Evolutionary conservation across 208 protist species (phyloP).

Genomic region (Wallacemonas sp.): DNA sequence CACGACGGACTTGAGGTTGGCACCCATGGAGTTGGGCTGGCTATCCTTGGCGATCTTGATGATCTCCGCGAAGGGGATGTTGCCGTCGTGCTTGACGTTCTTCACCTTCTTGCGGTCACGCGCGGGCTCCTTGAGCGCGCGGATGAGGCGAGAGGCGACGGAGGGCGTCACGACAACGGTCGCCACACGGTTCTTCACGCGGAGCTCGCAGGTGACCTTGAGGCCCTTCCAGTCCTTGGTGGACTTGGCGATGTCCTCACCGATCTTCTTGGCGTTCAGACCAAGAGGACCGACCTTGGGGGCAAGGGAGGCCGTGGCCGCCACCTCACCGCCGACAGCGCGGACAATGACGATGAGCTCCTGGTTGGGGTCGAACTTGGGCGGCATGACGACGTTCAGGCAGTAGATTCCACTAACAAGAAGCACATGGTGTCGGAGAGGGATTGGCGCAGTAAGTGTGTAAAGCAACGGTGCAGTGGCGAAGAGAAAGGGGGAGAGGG

Average conservation of each 20-base stretch:
- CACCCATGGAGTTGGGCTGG: slow-evolving; percentile 94
- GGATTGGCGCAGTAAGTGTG: not conserved
- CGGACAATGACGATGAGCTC: slow-evolving; percentile 91
- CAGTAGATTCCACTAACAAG: slow-evolving; percentile 5
- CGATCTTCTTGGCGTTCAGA: slow-evolving; percentile 99
- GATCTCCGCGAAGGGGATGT: slow-evolving; percentile 97
- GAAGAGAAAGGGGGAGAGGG: not conserved
- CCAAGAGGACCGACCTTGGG: slow-evolving; percentile 99
- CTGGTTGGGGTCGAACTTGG: slow-evolving; percentile 94
- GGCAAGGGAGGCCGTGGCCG: slow-evolving; percentile 96
- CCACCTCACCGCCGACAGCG: slow-evolving; percentile 98
- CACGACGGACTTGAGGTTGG: slow-evolving; percentile 94
- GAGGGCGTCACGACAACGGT: slow-evolving; percentile 96
- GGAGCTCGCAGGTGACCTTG: slow-evolving; percentile 97
- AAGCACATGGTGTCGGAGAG: not conserved
- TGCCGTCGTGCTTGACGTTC: slow-evolving; percentile 99
- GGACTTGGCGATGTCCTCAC: slow-evolving; percentile 99
- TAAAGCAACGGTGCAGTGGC: not conserved
- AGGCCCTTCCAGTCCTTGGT: slow-evolving; percentile 99
- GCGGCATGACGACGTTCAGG: slow-evolving; percentile 79
- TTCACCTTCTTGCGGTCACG: slow-evolving; percentile 99
- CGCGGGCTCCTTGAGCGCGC: slow-evolving; percentile 98
- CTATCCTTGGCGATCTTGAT: slow-evolving; percentile 97
- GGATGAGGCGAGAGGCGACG: slow-evolving; percentile 97
- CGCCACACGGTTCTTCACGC: slow-evolving; percentile 98